phyloP scores from a whole-genome alignment of 108 stramenopile species.

The Aurantiochytrium sp. region DNA sequence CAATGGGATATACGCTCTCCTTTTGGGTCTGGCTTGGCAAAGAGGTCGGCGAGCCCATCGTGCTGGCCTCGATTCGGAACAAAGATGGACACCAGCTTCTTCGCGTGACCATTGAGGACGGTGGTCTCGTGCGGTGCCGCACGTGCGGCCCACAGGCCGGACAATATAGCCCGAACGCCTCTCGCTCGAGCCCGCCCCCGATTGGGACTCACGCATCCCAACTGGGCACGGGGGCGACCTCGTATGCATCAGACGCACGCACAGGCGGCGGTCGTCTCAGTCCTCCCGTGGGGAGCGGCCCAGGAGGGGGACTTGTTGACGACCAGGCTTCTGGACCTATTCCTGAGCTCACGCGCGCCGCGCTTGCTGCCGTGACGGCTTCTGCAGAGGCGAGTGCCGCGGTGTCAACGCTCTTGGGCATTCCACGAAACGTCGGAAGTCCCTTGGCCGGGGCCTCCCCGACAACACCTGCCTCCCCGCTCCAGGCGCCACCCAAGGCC shows the following conservation, averaged over 20 bases:
- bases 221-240: no score
- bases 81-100: neutral
- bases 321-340: neutral
- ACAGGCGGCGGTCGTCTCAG: no score
- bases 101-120: neutral
- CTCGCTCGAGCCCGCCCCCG: no score
- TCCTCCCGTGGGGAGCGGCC: no score
- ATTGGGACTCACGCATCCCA: no score
- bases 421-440: neutral
- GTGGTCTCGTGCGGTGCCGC: neutral
- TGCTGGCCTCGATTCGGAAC: neutral
- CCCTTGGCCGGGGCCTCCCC: no score
- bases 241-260: no score
- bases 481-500: neutral
- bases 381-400: neutral
- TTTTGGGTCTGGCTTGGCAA: slow-evolving; percentile 8
- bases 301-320: no score
- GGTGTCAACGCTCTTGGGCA: neutral
- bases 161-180: no score
- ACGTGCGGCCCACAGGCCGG: neutral
- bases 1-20: neutral
- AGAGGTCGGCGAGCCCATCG: neutral
- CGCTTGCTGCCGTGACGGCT: neutral
- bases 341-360: neutral
- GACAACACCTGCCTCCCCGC: neutral